Conservation (phyloP, 202 grass and related monocot species). For the Sporobolus alterniflorus region DNA sequence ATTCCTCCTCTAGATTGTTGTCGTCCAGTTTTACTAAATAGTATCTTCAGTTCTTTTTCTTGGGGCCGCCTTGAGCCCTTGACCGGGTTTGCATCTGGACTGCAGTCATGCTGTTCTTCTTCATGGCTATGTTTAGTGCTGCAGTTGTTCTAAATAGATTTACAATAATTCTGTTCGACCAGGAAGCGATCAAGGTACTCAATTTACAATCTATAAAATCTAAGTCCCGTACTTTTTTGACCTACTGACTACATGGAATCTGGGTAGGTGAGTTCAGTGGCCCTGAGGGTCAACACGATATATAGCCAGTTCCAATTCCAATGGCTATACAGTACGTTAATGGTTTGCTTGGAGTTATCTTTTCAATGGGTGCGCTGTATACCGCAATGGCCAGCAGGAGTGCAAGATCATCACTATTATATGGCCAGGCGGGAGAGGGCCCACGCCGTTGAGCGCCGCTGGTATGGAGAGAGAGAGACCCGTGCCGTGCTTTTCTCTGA, state of each 20-base stretch:
- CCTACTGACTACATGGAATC: slow-evolving; percentile 25
- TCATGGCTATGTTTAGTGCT: slow-evolving; percentile 74
- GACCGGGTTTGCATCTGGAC: slow-evolving; percentile 81
- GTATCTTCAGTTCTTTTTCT: background rate
- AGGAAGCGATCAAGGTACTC: slow-evolving; percentile 76
- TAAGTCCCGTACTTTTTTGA: background rate
- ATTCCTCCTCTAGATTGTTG: background rate
- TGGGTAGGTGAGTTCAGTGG: slow-evolving; percentile 70
- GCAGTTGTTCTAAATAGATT: slow-evolving; percentile 76
- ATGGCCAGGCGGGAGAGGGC: too few species aligned
- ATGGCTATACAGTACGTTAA: slow-evolving; percentile 89
- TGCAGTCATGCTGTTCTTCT: slow-evolving; percentile 64
- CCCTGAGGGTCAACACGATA: slow-evolving; percentile 63
- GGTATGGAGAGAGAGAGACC: too few species aligned
- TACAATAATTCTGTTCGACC: slow-evolving; percentile 86
- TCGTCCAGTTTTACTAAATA: background rate
- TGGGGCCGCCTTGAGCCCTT: background rate
- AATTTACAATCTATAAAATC: background rate
- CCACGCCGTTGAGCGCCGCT: too few species aligned
- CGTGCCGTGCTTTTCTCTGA: too few species aligned
- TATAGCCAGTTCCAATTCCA: slow-evolving; percentile 55
- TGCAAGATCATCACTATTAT: slow-evolving; percentile 66
- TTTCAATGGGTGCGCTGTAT: slow-evolving; percentile 72
- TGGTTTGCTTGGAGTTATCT: slow-evolving; percentile 73
- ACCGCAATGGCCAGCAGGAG: slow-evolving; percentile 51